These are phyloP conservation scores for Xylariaceae sp. DNA, from an alignment of 2,329 filamentous ascomycete genomes.

Conservation along the genomic window DNA sequence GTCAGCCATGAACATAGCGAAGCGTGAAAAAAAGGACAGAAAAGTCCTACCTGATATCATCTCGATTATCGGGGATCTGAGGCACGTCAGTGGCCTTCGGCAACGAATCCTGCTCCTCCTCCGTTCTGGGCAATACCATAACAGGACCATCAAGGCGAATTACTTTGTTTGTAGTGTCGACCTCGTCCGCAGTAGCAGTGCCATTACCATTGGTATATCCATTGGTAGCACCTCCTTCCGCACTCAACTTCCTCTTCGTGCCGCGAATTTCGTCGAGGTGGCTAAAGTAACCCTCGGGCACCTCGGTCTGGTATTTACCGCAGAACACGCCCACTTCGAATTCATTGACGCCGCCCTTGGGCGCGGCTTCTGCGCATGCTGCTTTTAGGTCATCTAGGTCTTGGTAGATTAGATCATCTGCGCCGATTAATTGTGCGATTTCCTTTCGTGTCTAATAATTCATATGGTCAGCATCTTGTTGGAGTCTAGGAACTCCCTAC, in stretches of 20 bases:
- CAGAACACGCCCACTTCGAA: constrained; percentile 94
- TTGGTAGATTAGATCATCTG: constrained; percentile 72
- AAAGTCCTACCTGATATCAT: constrained; percentile 17
- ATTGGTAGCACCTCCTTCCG: constrained; percentile 8
- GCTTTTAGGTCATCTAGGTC: constrained; percentile 72
- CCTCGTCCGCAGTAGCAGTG: constrained; percentile 2
- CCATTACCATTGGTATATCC: constrained; percentile 1
- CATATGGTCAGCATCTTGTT: neutral
- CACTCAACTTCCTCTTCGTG: constrained; percentile 52
- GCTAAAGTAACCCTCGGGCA: constrained; percentile 75
- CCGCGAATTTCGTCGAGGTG: constrained; percentile 68
- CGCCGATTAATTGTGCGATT: constrained; percentile 51
- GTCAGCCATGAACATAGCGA: neutral
- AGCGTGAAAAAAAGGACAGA: no score
- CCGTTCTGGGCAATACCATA: neutral
- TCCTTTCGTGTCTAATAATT: constrained; percentile 27
- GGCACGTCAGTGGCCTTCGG: neutral
- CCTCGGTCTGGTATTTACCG: constrained; percentile 76
- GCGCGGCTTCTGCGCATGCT: constrained; percentile 63
- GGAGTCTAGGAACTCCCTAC: fast-evolving
- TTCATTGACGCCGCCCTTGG: constrained; percentile 47
- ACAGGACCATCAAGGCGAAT: constrained; percentile 5
- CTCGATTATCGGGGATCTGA: constrained; percentile 12
- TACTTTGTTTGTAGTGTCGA: neutral
- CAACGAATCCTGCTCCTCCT: neutral